Base-by-base conservation (phyloP, 139 green algal species). In the Auxenochlorella pyrenoidosa region DNA sequence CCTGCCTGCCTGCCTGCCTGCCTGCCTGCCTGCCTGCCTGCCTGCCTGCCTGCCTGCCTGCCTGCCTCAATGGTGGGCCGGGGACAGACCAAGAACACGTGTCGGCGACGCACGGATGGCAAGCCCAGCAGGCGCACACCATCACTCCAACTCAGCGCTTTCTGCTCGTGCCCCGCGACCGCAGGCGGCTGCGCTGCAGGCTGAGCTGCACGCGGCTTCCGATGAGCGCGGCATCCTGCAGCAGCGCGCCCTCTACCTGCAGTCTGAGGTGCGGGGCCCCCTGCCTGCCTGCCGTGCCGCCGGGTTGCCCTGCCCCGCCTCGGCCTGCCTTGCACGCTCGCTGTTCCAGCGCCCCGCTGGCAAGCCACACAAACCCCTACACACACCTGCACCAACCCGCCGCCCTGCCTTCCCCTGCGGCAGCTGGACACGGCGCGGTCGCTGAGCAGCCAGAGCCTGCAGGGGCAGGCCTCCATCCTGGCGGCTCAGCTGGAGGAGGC, bases 401-500 rank as follows among this genome's bases (percentile, higher is more conserved):
- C 10, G 47, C 47, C 47, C 47, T 54, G 47, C 47, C 47, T 6
- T 10, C 8, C 47, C 47, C 47, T 54, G 47, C 54, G 15, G 70
- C 70, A 76, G 70, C 70, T 76, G 16, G 70, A 76, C 16, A 47
- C 19, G 70, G 40, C 34, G 34, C 70, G 70, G 0, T 41, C 70
- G 34, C 70, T 76, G 34, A 44, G 12, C 16, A 30, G n/a, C 8
- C 12, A 32, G 41, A n/a, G 38, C 22, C 40, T 51, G 40, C 22
- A 58, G 24, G 72, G 40, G 32, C 72, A 79, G 40, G 72, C 72
- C 19, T 38, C 72, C 38, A 28, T 21, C 36, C 72, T 79, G 40
- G 72, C 40, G 22, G 22, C 28, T 8, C 78, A 83, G 78, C 78
- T 83, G 51, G 51, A 83, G n/a, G 51, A 83, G 19, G 78, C 51